Base-by-base conservation (phyloP, 257 asterid species). In the Solanum corneliomulleri region DNA sequence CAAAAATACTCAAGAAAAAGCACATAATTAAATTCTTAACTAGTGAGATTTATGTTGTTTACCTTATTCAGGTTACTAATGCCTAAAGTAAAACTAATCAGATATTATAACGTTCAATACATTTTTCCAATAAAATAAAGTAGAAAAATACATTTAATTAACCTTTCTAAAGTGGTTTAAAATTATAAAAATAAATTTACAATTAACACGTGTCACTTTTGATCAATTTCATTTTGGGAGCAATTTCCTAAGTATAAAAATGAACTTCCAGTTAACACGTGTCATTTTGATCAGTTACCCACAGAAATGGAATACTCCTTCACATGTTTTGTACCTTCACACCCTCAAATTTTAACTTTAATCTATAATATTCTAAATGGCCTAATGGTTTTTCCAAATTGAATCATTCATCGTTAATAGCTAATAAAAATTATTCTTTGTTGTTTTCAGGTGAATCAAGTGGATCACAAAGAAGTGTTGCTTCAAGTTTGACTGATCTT, bases 401-500 rank as follows among this genome's bases (percentile, higher is more conserved):
- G 39, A 37, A 37, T 37, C 39, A 6, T 37, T 37, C 39, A 37
- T 35, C 39, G 7, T 37, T 37, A 37, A 37, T 37, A 37, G 0
- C 7, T 5, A 37, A 37, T 37, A 7, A 37, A 37, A 37, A 37
- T 37, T 37, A 37, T 37, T 91, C 83, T 27, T 74, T 84, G 86
- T 87, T 84, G 1, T 89, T 89, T 6, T 71, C 91, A 2, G 91
- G 90, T 62, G 39, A 35, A 35, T 35, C 39, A 35, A 35, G 39
- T 37, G 95, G 93, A 87, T 91, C 95, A 18, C 90, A 45, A 41
- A 87, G 90, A 85, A 91, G 93, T 87, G 93, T 37, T 37, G 39
- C 7, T 37, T 37, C 39, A 37, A 37, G 39, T 37, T 37, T 37
- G 39, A 35, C 7, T 37, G 39, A 37, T 5, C 39, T 6, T 37